Evolutionary conservation across 495 filamentous ascomycete genomes (phyloP).

Genomic region (Lentithecium fluviatile): DNA sequence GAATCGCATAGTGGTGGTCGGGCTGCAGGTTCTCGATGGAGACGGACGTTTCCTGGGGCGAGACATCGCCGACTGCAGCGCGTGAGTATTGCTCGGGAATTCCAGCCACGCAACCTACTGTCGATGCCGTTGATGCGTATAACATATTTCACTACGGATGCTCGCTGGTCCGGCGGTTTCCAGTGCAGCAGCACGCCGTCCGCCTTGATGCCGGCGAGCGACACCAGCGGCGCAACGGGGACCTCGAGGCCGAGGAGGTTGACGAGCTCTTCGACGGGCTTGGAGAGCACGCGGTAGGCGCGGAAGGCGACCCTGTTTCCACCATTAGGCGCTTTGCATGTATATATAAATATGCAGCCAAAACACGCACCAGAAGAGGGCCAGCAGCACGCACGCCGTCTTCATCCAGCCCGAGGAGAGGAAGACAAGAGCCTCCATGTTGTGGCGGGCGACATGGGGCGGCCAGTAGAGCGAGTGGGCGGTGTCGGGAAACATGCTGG

Average conservation of each 20-base stretch:
- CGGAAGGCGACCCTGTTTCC: constrained; percentile 78
- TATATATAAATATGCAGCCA: background rate
- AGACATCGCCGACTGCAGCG: constrained; percentile 74
- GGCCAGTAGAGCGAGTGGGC: constrained; percentile 28
- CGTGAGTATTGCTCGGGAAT: background rate
- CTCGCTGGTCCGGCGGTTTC: constrained; percentile 74
- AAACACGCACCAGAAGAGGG: constrained; percentile 34
- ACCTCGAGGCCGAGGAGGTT: constrained; percentile 90
- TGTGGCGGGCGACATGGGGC: constrained; percentile 28
- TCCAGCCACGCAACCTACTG: constrained; percentile 54
- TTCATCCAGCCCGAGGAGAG: constrained; percentile 35
- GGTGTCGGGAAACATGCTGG: constrained; percentile 29
- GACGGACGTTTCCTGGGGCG: constrained; percentile 80
- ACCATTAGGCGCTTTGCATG: background rate
- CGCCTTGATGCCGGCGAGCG: constrained; percentile 82
- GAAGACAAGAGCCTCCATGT: constrained; percentile 34
- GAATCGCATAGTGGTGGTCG: constrained; percentile 84
- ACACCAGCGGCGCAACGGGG: constrained; percentile 83
- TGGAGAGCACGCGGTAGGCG: constrained; percentile 80
- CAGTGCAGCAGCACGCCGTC: constrained; percentile 89
- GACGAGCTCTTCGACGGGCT: constrained; percentile 85
- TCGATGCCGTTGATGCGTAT: constrained; percentile 92
- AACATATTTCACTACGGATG: constrained; percentile 79
- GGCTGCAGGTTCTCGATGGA: constrained; percentile 83
- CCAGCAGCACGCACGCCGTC: constrained; percentile 32